phyloP scores from a whole-genome alignment of 2,329 filamentous ascomycete genomes.

The Hypoxylon sp. region DNA sequence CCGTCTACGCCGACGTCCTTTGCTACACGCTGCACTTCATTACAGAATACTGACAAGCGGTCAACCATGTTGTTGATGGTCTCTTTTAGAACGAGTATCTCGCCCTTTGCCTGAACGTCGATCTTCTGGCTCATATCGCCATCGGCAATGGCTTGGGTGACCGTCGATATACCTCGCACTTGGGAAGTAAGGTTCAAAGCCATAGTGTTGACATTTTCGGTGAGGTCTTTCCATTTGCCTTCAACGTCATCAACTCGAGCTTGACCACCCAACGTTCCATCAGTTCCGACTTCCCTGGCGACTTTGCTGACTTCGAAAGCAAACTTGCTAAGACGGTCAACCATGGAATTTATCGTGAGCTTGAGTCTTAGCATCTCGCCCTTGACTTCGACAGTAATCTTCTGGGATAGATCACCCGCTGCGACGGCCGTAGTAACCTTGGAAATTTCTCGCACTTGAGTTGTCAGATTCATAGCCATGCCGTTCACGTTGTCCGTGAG shows the following conservation, averaged over 20 bases:
- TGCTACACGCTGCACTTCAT: slow-evolving; percentile 94
- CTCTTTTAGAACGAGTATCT: slow-evolving; percentile 93
- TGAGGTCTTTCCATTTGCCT: slow-evolving; percentile 98
- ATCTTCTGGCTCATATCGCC: slow-evolving; percentile 97
- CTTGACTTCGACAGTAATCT: slow-evolving; percentile 93
- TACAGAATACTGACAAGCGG: slow-evolving; percentile 93
- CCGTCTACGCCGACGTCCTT: slow-evolving; percentile 97
- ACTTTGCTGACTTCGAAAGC: slow-evolving; percentile 97
- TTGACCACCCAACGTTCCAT: slow-evolving; percentile 93
- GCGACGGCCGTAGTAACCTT: slow-evolving; percentile 97
- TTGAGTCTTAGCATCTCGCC: slow-evolving; percentile 97
- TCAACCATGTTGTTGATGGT: slow-evolving; percentile 99
- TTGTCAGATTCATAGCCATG: slow-evolving; percentile 98
- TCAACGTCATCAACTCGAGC: slow-evolving; percentile 95
- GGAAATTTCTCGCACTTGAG: slow-evolving; percentile 97
- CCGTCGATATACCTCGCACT: slow-evolving; percentile 93
- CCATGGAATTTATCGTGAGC: slow-evolving; percentile 99
- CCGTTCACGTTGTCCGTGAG: slow-evolving; percentile 96
- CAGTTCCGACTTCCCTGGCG: slow-evolving; percentile 94
- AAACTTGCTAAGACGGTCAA: slow-evolving; percentile 95
- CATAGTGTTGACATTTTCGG: slow-evolving; percentile 88
- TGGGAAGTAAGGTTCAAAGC: slow-evolving; percentile 77
- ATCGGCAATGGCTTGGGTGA: slow-evolving; percentile 94
- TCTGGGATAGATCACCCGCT: slow-evolving; percentile 93
- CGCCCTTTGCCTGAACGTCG: slow-evolving; percentile 93